phyloP scores from a whole-genome alignment of 2,329 filamentous ascomycete species.

The Magnaporthiopsis poae region DNA sequence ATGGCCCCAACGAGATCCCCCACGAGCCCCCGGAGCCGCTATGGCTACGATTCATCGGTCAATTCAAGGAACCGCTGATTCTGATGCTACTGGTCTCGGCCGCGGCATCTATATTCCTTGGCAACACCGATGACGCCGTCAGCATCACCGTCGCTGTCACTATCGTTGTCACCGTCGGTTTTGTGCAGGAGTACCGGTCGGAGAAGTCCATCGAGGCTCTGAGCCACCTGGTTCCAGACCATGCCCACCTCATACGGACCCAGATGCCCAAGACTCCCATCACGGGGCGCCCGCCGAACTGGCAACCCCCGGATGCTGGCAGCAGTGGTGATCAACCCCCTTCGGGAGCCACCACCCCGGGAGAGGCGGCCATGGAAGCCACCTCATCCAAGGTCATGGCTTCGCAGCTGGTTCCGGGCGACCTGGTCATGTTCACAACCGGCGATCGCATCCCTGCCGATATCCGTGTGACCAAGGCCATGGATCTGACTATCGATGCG shows the following conservation, averaged over 20 bases:
- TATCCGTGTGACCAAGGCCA: conserved; percentile 81
- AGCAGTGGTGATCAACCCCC: conserved; percentile 30
- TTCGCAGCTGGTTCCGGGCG: conserved; percentile 77
- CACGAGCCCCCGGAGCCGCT: conserved; percentile 88
- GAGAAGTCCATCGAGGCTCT: conserved; percentile 95
- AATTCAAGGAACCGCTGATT: conserved; percentile 94
- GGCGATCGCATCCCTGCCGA: conserved; percentile 95
- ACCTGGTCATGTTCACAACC: conserved; percentile 86
- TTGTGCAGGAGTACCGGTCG: conserved; percentile 93
- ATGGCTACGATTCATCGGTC: conserved; percentile 89
- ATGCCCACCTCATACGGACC: conserved; percentile 78
- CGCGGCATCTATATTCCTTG: conserved; percentile 76
- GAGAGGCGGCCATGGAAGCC: conserved; percentile 56
- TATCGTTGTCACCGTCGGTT: conserved; percentile 91
- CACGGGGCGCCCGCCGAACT: conserved; percentile 30
- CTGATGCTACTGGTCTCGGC: conserved; percentile 84
- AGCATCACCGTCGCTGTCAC: conserved; percentile 94
- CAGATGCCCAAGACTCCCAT: conserved; percentile 31
- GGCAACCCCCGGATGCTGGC: conserved; percentile 30
- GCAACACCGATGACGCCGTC: conserved; percentile 87
- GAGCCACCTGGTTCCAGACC: conserved; percentile 86
- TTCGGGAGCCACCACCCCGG: conserved; percentile 44
- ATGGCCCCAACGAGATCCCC: conserved; percentile 82
- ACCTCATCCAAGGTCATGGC: conserved; percentile 79
- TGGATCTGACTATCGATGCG: conserved; percentile 86